Conservation (phyloP, 306 rosid genomes). For the Quercus cerris region DNA sequence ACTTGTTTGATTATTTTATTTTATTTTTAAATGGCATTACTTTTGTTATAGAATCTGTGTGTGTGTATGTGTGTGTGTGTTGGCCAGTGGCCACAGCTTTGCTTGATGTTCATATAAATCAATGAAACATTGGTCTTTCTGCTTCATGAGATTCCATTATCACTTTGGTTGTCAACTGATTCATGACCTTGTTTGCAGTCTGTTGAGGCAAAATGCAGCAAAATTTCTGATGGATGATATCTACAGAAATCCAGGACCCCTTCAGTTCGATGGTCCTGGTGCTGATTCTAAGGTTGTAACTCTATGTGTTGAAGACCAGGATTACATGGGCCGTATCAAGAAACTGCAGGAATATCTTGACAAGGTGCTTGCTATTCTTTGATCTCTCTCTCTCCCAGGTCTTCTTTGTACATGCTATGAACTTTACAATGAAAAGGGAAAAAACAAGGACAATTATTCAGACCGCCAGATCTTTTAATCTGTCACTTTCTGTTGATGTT, state of each 20-base stretch:
- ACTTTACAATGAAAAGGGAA: background rate
- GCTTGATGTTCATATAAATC: background rate
- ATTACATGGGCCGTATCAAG: constrained; percentile 99
- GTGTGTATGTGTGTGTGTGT: too few species aligned
- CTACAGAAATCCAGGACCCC: constrained; percentile 97
- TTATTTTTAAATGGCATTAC: background rate
- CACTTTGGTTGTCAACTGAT: constrained; percentile 6
- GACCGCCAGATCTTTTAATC: background rate
- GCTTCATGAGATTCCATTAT: background rate
- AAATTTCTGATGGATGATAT: constrained; percentile 79
- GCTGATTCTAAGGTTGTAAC: constrained; percentile 76
- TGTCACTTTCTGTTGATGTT: background rate
- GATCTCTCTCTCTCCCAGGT: background rate
- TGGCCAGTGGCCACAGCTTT: background rate
- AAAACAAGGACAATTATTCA: background rate
- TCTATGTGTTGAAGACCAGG: constrained; percentile 88
- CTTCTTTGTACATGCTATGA: background rate
- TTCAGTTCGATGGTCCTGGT: constrained; percentile 97
- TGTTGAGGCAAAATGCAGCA: constrained; percentile 65
- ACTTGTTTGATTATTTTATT: background rate
- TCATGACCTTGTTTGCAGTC: constrained; percentile 50
- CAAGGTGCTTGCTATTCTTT: constrained; percentile 41
- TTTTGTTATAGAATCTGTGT: background rate
- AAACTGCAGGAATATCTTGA: constrained; percentile 87
- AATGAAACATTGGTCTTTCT: background rate